A percentile compares a stretch with the other conserved stretches of the same genome.
phyloP scores from a whole-genome alignment of 768 basidiomycete species.

The Psilocybe sp. region DNA sequence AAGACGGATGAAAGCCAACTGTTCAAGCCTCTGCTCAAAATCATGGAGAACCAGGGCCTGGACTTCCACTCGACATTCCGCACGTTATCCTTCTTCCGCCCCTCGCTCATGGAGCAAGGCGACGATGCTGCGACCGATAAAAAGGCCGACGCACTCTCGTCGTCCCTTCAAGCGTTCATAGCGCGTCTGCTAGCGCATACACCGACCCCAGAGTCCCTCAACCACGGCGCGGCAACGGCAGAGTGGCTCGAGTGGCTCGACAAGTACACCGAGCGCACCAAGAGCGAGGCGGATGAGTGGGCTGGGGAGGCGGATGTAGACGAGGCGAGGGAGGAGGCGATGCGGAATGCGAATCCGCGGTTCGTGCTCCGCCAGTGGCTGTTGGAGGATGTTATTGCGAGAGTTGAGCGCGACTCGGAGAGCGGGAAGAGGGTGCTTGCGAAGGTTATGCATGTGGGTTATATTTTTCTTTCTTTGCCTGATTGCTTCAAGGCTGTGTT shows the following conservation, averaged over 20 bases:
- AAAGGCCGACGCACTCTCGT: neutral
- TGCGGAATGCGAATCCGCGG: slow-evolving; percentile 73
- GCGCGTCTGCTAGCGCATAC: slow-evolving; percentile 42
- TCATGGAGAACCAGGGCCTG: slow-evolving; percentile 71
- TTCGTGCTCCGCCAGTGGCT: slow-evolving; percentile 96
- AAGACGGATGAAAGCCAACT: slow-evolving; percentile 58
- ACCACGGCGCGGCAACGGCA: slow-evolving; percentile 40
- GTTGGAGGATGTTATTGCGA: slow-evolving; percentile 85
- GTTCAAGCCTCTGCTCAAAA: slow-evolving; percentile 65
- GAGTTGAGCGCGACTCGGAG: slow-evolving; percentile 62
- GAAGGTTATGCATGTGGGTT: slow-evolving; percentile 77
- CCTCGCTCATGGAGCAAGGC: slow-evolving; percentile 21
- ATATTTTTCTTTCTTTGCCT: slow-evolving; percentile 3
- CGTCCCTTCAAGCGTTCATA: slow-evolving; percentile 39
- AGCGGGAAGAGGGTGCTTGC: slow-evolving; percentile 67
- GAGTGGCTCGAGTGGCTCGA: slow-evolving; percentile 67
- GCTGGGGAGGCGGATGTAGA: slow-evolving; percentile 35
- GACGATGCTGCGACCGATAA: neutral
- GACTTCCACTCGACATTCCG: slow-evolving; percentile 92
- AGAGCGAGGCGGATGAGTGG: slow-evolving; percentile 51
- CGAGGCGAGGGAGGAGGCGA: slow-evolving; percentile 44
- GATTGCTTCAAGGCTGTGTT: neutral
- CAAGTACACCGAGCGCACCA: slow-evolving; percentile 56
- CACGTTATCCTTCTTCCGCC: slow-evolving; percentile 59
- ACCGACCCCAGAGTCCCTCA: slow-evolving; percentile 42